Evolutionary conservation across 2,329 filamentous ascomycete genomes (phyloP), one percentile per base, ranked within the genome.

Genomic region (Ascochyta koolunga): DNA sequence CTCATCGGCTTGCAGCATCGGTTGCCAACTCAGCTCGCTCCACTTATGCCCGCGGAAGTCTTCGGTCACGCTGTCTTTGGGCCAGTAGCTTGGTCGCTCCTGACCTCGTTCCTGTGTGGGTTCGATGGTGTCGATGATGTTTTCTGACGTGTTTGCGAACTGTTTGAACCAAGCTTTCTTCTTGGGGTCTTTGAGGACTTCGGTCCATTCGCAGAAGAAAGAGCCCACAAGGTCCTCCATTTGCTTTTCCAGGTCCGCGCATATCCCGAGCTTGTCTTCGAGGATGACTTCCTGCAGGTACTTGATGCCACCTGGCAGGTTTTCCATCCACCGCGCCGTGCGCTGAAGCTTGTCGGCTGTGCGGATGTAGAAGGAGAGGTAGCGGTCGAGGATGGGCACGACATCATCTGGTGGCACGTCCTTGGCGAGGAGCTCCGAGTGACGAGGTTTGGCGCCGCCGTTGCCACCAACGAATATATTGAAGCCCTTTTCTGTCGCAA

Each of bases 141-240:
- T 84, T n/a, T 93, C 91, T 13, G 80, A 72, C 0, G 90, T 93
- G 79, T 96, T 96, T 68, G 86, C 86, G 70, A 96, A 96, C 75
- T 96, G 92, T 36, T 80, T 78, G 80, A 96, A 96, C 59, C 85
- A 83, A 58, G 84, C 85, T 5, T 84, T 82, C 32, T 88, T 83
- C 42, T 84, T 82, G 0, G 90, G 89, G 53, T 86, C 82, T 40
- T 84, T 84, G 70, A 96, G 81, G 0, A 89, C 90, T 72, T 93
- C 90, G 13, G 89, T 90, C 92, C 92, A 96, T 77, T 96, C 92
- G 78, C 92, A 92, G 78, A 95, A 96, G 80, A 88, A 96, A 15
- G 85, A 86, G 60, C 86, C 88, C 5, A 96, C 90, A 1, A 96
- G 83, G 43, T 90, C 87, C 66, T 90, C 81, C 92, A 96, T 96